Base-by-base conservation (phyloP, 2,329 filamentous ascomycete species). In the Xylaria sp. region DNA sequence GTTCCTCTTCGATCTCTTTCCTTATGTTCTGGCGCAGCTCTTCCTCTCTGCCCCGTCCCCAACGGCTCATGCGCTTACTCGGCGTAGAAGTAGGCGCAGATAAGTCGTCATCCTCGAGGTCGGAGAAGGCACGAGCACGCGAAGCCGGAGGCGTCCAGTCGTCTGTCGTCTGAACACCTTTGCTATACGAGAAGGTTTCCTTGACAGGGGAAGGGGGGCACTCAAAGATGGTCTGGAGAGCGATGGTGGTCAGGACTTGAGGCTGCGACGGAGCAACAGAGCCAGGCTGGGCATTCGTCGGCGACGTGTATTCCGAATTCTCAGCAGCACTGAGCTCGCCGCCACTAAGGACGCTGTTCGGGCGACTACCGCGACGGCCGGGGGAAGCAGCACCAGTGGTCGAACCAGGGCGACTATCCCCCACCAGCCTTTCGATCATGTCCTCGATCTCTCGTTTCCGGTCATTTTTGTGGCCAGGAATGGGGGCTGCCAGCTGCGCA, bases 131-230 rank as follows among this genome's bases (percentile, higher is more conserved):
- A 60, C 86, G 84, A 0, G 86, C 82, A 37, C 85, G 84, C 40
- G 85, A 82, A 32, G 86, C 82, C 65, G 84, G 82, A 5, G 85
- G 83, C 21, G 85, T 84, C 89, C 92, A 92, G 71, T 91, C 89
- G 75, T 93, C 92, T 25, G 91, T 89, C 18, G 96, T 98, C 81
- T 99, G 97, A 25, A 98, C 94, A 65, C 91, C 94, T 83, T 98
- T 98, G 85, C 93, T 98, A 85, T 99, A 99, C 62, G 94, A 97
- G 77, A 97, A 94, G 68, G 97, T 86, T 80, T 99, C 96, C 72
- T 91, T 89, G 64, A 91, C 88, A 40, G 91, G 90, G 23, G 90
- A 91, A 0, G 92, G 91, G 1, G 92, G 89, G 72, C 90, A 92
- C 80, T 97, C 94, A 81, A 92, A 94, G 69, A 96, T 88, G 40